Evolutionary conservation across 2,329 filamentous ascomycete genomes (phyloP), one percentile per base, ranked within the genome.

Genomic region (Phaeophleospora eucalypticola): DNA sequence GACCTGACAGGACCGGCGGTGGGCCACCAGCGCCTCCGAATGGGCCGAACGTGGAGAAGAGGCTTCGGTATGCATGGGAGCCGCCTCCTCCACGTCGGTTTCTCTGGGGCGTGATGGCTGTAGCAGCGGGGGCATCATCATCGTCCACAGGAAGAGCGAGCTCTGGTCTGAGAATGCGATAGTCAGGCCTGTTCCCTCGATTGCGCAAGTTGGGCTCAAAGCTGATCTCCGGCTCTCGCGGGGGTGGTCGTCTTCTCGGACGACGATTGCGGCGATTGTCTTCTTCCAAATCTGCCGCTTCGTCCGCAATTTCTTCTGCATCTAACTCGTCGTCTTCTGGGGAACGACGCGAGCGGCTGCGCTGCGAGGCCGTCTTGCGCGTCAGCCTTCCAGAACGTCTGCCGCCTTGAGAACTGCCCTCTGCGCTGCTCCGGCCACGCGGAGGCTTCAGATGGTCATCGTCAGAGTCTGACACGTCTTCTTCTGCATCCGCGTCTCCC

Each of bases 31-130:
- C 87, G 35, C 93, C 89, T 48, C 89, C 93, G 67, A 98, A 97
- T 2, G 93, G 93, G 7, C 93, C 93, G 63, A 85, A 88, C 0
- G 89, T 95, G 17, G 89, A 89, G 68, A 95, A 91, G 24, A 97
- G 76, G 47, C 79, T 87, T 41, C 89, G 85, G 63, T 91, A 88
- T 21, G 73, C 78, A 32, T 77, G 82, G 41, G 73, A 78, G 37
- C 81, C 78, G 27, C 82, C 58, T 19, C 58, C 58, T 18, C 54
- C 80, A 38, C 86, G 81, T 54, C 81, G 81, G 51, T 81, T 80
- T 46, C 84, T 83, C 80, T 32, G 86, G 17, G 56, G 61, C 18
- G 61, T 63, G 3, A 86, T 85, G 6, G 87, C 80, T 4, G 79
- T 80, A 8, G 80, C 73, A n/a, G 57, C 52, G 46, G 82, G 81